A percentile compares a stretch with the other conserved stretches of the same genome.
phyloP scores from a whole-genome alignment of 805 yeast species.

The Debaryomyces tyrocola region DNA sequence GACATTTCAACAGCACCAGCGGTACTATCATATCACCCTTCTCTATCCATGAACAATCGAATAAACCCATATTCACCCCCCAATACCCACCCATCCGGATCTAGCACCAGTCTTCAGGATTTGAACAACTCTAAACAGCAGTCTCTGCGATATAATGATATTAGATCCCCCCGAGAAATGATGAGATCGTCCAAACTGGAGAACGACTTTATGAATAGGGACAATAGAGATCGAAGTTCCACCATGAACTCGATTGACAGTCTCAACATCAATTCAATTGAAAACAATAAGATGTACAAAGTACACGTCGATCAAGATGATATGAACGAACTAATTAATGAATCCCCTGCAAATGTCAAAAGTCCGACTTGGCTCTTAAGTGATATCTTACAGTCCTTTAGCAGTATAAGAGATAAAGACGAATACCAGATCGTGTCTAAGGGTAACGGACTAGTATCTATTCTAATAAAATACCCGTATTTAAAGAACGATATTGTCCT shows the following conservation, averaged over 20 bases:
- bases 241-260: conserved; percentile 10
- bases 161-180: background rate
- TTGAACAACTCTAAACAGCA: background rate
- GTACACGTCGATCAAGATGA: background rate
- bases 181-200: background rate
- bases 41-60: conserved; percentile 10
- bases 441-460: conserved; percentile 63
- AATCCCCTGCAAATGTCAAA: conserved; percentile 4
- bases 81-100: background rate
- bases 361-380: conserved; percentile 59
- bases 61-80: conserved; percentile 10
- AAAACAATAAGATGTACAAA: background rate
- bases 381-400: conserved; percentile 59
- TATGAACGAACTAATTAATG: background rate
- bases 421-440: conserved; percentile 52
- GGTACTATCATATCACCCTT: too few species aligned
- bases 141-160: background rate
- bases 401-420: conserved; percentile 47
- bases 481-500: conserved; percentile 65
- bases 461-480: conserved; percentile 57
- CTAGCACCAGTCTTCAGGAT: background rate
- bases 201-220: background rate
- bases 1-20: too few species aligned
- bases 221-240: conserved; percentile 4
- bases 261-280: conserved; percentile 8